phyloP scores from a whole-genome alignment of 2,329 filamentous ascomycete genomes.

The Falciphora oryzae region DNA sequence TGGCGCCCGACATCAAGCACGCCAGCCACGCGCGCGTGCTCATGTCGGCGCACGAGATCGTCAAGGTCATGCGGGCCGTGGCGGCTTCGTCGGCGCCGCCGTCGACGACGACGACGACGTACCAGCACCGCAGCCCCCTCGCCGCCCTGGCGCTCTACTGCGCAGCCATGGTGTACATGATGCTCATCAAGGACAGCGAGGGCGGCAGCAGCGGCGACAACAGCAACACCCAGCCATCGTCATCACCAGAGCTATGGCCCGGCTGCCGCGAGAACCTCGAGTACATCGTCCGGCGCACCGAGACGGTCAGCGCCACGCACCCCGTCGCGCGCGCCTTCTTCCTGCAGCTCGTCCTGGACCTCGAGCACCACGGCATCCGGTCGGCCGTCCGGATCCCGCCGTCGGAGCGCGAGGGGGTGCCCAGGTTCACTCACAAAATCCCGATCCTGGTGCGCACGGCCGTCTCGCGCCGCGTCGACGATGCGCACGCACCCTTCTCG shows the following conservation, averaged over 20 bases:
- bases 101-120: not conserved
- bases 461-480: conserved; percentile 25
- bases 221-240: conserved; percentile 17
- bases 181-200: conserved; percentile 70
- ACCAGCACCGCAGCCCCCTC: conserved; percentile 64
- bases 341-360: conserved; percentile 78
- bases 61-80: conserved; percentile 63
- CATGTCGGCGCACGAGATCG: conserved; percentile 77
- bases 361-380: conserved; percentile 48
- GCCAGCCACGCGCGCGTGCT: conserved; percentile 69
- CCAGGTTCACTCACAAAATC: conserved; percentile 28
- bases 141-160: conserved; percentile 81
- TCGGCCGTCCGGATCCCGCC: conserved; percentile 19
- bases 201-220: conserved; percentile 30
- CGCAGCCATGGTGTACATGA: conserved; percentile 54
- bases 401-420: conserved; percentile 22
- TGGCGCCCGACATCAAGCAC: conserved; percentile 59
- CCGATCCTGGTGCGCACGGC: conserved; percentile 42
- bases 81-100: not conserved
- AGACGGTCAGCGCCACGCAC: conserved; percentile 67
- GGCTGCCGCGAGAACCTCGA: conserved; percentile 46
- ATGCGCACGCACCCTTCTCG: too few relatives aligned
- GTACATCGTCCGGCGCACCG: conserved; percentile 73
- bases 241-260: conserved; percentile 14
- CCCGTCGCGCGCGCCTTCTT: conserved; percentile 76